These are phyloP conservation scores for Ophiostoma himal-ulmi DNA, from an alignment of 2,329 filamentous ascomycete genomes.

Conservation along the genomic window DNA sequence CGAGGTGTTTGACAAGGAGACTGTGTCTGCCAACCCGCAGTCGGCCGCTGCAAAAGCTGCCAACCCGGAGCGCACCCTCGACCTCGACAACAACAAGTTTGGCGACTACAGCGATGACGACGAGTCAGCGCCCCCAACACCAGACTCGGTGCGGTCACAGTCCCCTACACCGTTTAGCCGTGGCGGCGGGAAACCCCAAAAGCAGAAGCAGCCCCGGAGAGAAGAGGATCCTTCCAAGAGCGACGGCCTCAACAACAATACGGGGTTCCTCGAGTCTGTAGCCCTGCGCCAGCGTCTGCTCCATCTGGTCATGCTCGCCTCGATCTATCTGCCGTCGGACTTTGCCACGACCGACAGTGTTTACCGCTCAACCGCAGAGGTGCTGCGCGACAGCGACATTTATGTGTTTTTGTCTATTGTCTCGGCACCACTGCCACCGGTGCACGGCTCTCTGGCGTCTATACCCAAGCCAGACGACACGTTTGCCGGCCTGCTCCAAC, in stretches of 20 bases:
- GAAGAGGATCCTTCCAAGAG: neutral
- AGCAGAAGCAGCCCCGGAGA: constrained; percentile 27
- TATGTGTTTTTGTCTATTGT: constrained; percentile 52
- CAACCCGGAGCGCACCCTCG: neutral
- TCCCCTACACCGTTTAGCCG: constrained; percentile 34
- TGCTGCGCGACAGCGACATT: constrained; percentile 52
- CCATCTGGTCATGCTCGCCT: constrained; percentile 46
- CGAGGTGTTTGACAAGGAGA: constrained; percentile 60
- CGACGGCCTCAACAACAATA: constrained; percentile 31
- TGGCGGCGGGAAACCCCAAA: constrained; percentile 34
- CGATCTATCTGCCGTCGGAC: constrained; percentile 41
- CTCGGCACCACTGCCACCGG: constrained; percentile 23
- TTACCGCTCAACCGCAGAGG: constrained; percentile 53
- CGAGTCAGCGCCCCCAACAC: constrained; percentile 44
- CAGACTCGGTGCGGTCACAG: constrained; percentile 43
- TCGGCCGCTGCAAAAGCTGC: neutral
- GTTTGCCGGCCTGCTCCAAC: constrained; percentile 42
- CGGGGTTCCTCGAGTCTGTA: constrained; percentile 45
- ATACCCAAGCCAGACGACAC: constrained; percentile 29
- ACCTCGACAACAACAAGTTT: constrained; percentile 55
- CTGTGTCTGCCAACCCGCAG: constrained; percentile 26
- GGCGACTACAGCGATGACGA: constrained; percentile 58
- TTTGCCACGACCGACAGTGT: constrained; percentile 46
- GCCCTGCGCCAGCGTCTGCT: constrained; percentile 58
- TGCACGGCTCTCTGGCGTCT: neutral